phyloP scores from a whole-genome alignment of 495 filamentous ascomycete genomes.

The Gamarada debralockiae region DNA sequence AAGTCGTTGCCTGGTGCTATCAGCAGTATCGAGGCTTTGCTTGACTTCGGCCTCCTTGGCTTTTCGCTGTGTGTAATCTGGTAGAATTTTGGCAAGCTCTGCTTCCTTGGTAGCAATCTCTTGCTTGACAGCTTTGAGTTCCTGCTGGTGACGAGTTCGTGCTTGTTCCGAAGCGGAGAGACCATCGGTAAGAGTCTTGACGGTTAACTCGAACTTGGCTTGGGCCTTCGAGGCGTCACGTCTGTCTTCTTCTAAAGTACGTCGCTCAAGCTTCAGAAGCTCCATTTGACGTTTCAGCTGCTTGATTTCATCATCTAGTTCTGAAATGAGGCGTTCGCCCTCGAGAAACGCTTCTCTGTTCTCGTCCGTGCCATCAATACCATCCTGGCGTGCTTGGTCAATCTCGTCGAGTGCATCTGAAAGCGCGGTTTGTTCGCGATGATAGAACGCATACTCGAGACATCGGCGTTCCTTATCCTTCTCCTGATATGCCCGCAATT shows the following conservation, averaged over 20 bases:
- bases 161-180: slow-evolving; percentile 74
- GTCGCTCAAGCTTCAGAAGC: slow-evolving; percentile 81
- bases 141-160: slow-evolving; percentile 62
- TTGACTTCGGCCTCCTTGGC: slow-evolving; percentile 67
- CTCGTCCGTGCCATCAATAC: slow-evolving; percentile 77
- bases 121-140: slow-evolving; percentile 66
- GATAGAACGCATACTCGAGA: slow-evolving; percentile 91
- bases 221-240: slow-evolving; percentile 69
- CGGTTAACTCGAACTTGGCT: slow-evolving; percentile 81
- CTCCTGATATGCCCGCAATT: slow-evolving; percentile 86
- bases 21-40: slow-evolving; percentile 67
- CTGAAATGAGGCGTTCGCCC: slow-evolving; percentile 75
- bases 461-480: slow-evolving; percentile 92
- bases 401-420: slow-evolving; percentile 73
- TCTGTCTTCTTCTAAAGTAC: slow-evolving; percentile 85
- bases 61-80: slow-evolving; percentile 70
- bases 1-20: slow-evolving; percentile 71
- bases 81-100: slow-evolving; percentile 68
- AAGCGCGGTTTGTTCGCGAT: slow-evolving; percentile 79
- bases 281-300: slow-evolving; percentile 78
- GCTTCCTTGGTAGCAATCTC: slow-evolving; percentile 73
- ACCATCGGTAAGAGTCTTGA: slow-evolving; percentile 75
- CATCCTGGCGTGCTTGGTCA: slow-evolving; percentile 74
- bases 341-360: slow-evolving; percentile 72
- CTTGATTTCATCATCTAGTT: slow-evolving; percentile 72